Base-by-base conservation (phyloP, 257 asterid species). In the Jaltomata sinuosa region DNA sequence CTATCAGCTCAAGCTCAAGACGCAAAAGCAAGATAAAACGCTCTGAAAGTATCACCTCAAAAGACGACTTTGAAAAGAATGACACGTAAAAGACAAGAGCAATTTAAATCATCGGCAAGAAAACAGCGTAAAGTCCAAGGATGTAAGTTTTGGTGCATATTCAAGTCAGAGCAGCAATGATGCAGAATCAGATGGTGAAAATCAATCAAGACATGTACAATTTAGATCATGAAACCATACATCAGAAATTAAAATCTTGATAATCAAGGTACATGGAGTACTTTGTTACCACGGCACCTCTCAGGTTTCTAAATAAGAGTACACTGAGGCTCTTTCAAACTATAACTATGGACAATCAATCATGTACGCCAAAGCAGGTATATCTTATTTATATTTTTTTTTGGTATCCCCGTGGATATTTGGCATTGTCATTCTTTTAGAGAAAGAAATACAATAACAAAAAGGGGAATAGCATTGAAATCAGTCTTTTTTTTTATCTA, bases 161-260 rank as follows among this genome's bases (percentile, higher is more conserved):
- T 83, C 81, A 64, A 61, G 86, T 45, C 38, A 74, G 52, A 69
- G 42, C 22, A 74, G 47, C 62, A 42, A 84, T 34, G 80, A 84
- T 40, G 83, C 64, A 14, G 87, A 80, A 79, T 72, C 84, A 40
- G 86, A 84, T 11, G 82, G 81, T 19, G 85, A 57, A 82, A 62
- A 47, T 31, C 53, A 84, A 5, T 14, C 11, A 54, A 57, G 62
- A 40, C 14, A 21, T 32, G 83, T 84, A 67, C 71, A 84, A 34
- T 69, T 59, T 29, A 32, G 1, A 16, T 34, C 31, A 53, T 64
- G 65, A 62, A 81, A 74, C 22, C 22, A 74, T 25, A 29, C 61
- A 34, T 64, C 72, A 64, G n/a, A 27, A 64, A 64, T 29, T 15
- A 11, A 27, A 62, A 61, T 25, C 36, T 14, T 61, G 38, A 62